Percentiles rank a stretch among this genome's conserved stretches.
Conservation (phyloP, 371 early-diverging fungal species). For the Lichtheimia ornata region DNA sequence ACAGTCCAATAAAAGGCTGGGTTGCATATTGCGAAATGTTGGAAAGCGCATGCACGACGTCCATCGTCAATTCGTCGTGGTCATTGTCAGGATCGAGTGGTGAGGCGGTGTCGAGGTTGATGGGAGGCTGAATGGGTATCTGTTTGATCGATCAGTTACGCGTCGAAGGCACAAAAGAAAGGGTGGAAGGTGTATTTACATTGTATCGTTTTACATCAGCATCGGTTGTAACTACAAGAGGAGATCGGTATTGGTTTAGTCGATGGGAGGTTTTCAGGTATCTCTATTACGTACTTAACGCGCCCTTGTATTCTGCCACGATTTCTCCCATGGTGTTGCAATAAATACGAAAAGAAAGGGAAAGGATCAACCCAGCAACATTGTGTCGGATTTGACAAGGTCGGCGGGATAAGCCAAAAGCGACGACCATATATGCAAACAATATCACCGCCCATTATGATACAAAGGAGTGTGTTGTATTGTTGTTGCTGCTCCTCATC, state of each 20-base stretch:
- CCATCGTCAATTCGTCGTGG: not conserved
- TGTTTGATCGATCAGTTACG: constrained; percentile 1
- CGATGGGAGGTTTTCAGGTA: too few species aligned
- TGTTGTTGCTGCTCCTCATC: too few species aligned
- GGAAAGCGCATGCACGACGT: not conserved
- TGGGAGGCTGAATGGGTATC: not conserved
- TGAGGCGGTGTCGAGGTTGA: not conserved
- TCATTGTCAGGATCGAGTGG: not conserved
- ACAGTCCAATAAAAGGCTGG: too few species aligned
- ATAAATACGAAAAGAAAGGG: not conserved
- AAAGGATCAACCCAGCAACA: constrained; percentile 2
- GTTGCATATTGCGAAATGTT: too few species aligned
- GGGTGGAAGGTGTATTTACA: not conserved
- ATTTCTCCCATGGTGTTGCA: not conserved
- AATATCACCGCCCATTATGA: too few species aligned
- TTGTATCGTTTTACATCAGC: not conserved
- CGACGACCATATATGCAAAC: too few species aligned
- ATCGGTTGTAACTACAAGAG: not conserved
- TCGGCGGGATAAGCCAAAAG: too few species aligned
- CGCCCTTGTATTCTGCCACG: not conserved
- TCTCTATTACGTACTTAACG: not conserved
- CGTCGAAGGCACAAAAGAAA: not conserved
- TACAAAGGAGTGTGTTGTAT: too few species aligned
- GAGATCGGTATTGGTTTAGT: too few species aligned
- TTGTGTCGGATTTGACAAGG: too few species aligned